These are phyloP conservation scores for Salix koriyanagi DNA, from an alignment of 345 rosid genomes.

Conservation along the genomic window DNA sequence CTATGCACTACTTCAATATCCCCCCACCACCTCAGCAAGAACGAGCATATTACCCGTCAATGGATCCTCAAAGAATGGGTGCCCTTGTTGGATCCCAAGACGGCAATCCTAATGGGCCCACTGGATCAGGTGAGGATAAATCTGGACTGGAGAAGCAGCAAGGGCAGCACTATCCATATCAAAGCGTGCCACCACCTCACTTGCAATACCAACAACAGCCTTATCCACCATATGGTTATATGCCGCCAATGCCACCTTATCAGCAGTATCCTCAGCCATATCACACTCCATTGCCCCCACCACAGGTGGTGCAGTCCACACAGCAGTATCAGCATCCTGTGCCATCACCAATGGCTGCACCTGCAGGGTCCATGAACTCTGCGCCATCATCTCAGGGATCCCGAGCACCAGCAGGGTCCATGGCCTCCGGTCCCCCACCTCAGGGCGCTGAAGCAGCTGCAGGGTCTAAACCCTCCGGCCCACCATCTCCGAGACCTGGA, in stretches of 20 bases:
- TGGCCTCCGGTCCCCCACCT: too few relatives aligned
- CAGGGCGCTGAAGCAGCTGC: too few relatives aligned
- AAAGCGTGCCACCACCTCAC: conserved; percentile 34
- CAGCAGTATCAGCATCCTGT: conserved; percentile 42
- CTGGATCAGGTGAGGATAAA: conserved; percentile 43
- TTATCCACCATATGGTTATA: conserved; percentile 59
- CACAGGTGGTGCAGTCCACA: conserved; percentile 30
- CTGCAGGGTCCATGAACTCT: conserved; percentile 19
- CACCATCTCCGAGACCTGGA: too few relatives aligned
- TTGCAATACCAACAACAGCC: conserved; percentile 54
- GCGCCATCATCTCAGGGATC: conserved; percentile 7
- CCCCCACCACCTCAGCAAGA: conserved; percentile 68
- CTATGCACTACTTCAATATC: conserved; percentile 68
- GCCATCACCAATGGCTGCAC: conserved; percentile 29
- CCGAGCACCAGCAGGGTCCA: background rate
- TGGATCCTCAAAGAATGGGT: conserved; percentile 99
- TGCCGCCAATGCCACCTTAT: conserved; percentile 53
- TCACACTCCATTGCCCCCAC: conserved; percentile 39
- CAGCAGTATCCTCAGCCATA: conserved; percentile 59
- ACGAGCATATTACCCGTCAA: conserved; percentile 80
- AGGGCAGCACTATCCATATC: conserved; percentile 54
- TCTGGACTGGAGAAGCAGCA: conserved; percentile 43
- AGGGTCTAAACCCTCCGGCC: too few relatives aligned
- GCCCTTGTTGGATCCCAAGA: conserved; percentile 73
- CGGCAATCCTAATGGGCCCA: conserved; percentile 36